phyloP scores from a whole-genome alignment of 257 asterid genomes.

The Forsythia viridissima region DNA sequence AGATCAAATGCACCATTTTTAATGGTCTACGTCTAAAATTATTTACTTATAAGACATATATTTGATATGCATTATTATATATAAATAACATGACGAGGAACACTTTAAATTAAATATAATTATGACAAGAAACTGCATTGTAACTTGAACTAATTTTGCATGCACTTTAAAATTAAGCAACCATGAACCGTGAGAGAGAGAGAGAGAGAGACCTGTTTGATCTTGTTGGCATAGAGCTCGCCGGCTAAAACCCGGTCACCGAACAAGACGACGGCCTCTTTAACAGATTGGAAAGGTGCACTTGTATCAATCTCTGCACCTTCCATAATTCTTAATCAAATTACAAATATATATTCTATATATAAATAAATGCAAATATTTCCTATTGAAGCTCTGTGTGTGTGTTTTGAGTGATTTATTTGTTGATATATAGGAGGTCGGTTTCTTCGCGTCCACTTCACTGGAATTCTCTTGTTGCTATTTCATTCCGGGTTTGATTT shows the following conservation, averaged over 20 bases:
- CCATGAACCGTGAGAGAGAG: background rate
- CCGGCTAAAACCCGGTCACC: slow-evolving; percentile 77
- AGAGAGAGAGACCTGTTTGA: slow-evolving; percentile 47
- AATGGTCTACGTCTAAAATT: too few species aligned
- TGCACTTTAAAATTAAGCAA: background rate
- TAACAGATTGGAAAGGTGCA: slow-evolving; percentile 80
- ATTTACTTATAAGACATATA: too few species aligned
- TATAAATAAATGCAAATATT: too few species aligned
- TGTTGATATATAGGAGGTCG: slow-evolving; percentile 50
- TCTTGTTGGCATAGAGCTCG: slow-evolving; percentile 60
- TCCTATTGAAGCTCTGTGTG: background rate
- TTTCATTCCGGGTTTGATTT: background rate
- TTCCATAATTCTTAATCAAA: slow-evolving; percentile 19
- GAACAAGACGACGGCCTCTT: slow-evolving; percentile 77
- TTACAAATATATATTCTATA: too few species aligned
- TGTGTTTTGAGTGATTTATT: slow-evolving; percentile 26
- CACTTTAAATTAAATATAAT: too few species aligned
- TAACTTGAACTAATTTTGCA: background rate
- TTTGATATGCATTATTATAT: too few species aligned
- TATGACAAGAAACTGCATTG: too few species aligned
- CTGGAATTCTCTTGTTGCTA: slow-evolving; percentile 35
- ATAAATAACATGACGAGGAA: background rate
- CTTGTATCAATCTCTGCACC: slow-evolving; percentile 80
- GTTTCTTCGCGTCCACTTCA: slow-evolving; percentile 88
- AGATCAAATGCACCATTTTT: too few species aligned